Evolutionary conservation across 441 rosid species (phyloP).

Genomic region (Rhodomyrtus psidioides): DNA sequence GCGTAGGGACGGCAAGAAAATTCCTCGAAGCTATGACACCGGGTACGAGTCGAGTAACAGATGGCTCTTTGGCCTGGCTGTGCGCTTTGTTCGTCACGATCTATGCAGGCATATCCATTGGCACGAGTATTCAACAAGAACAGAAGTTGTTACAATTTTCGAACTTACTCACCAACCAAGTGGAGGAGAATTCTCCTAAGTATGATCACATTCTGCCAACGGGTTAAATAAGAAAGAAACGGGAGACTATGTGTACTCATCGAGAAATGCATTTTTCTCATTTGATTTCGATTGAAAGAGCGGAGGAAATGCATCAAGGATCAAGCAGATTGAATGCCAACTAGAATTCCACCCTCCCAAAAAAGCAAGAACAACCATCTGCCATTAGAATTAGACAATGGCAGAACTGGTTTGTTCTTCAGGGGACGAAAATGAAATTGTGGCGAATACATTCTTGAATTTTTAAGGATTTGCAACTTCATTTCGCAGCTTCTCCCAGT

Average conservation of each 20-base stretch:
- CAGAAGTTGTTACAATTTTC: background rate
- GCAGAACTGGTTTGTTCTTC: background rate
- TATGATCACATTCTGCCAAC: background rate
- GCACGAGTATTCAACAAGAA: background rate
- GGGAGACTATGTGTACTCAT: background rate
- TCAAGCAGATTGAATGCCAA: no score
- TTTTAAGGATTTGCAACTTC: background rate
- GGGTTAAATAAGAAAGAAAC: background rate
- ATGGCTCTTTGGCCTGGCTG: background rate
- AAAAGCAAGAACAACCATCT: no score
- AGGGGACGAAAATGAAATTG: background rate
- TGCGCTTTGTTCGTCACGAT: background rate
- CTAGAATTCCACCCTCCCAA: no score
- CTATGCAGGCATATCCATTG: background rate
- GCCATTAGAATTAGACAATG: background rate
- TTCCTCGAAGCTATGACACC: background rate
- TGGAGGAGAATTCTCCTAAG: background rate
- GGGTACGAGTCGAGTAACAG: background rate
- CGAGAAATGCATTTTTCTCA: background rate
- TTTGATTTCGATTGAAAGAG: background rate
- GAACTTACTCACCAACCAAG: background rate
- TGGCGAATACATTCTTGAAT: background rate
- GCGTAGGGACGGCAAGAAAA: background rate
- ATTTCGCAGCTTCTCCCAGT: background rate
- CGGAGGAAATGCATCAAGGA: background rate